phyloP scores from a whole-genome alignment of 2,329 filamentous ascomycete species.

The Diaporthe sp. region DNA sequence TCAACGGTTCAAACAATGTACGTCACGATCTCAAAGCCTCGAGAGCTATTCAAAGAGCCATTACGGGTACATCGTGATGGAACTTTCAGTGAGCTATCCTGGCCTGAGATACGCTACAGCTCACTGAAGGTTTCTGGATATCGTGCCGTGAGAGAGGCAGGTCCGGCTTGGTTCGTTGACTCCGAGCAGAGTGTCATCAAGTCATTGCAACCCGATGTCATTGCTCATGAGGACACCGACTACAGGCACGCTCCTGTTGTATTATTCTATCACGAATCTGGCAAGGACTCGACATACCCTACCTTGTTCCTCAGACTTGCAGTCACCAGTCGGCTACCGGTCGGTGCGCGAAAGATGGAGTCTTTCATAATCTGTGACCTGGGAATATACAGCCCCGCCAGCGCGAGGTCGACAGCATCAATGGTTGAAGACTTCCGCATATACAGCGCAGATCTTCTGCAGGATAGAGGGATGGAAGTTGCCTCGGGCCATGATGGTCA shows the following conservation, averaged over 20 bases:
- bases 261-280: background rate
- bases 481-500: background rate
- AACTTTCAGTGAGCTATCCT: background rate
- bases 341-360: background rate
- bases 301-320: background rate
- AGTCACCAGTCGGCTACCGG: background rate
- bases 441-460: background rate
- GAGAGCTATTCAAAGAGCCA: background rate
- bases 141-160: background rate
- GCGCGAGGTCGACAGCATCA: background rate
- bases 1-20: background rate
- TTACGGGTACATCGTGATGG: background rate
- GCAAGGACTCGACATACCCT: background rate
- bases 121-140: background rate
- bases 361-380: background rate
- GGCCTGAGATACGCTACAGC: conserved; percentile 10
- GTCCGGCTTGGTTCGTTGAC: background rate
- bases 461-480: background rate
- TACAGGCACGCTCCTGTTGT: background rate
- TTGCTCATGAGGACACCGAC: background rate
- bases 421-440: conserved; percentile 8
- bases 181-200: background rate
- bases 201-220: background rate
- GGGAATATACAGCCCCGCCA: background rate
- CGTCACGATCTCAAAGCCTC: background rate